These are phyloP conservation scores for Cyberlindnera euphorbiae DNA, from an alignment of 805 yeast species.

Conservation along the genomic window DNA sequence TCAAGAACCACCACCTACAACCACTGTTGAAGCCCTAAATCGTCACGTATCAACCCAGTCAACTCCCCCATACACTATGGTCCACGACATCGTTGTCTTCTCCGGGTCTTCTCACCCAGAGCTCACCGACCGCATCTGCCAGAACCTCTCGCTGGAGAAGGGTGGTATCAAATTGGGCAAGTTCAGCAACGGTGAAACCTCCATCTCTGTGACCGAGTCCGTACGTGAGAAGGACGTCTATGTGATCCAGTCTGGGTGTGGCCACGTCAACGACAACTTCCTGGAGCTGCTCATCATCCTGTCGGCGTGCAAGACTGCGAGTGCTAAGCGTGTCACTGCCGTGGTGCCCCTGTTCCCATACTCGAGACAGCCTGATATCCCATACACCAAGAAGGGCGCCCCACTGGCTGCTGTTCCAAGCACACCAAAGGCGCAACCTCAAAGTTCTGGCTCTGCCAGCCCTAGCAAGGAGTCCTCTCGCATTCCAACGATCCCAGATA, in stretches of 20 bases:
- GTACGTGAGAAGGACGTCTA: conserved; percentile 96
- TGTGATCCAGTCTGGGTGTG: conserved; percentile 88
- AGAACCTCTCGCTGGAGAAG: conserved; percentile 65
- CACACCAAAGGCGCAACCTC: conserved; percentile 35
- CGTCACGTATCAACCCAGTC: background rate
- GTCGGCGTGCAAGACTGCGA: conserved; percentile 95
- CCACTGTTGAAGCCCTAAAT: background rate
- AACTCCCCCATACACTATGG: conserved; percentile 14
- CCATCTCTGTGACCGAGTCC: conserved; percentile 78
- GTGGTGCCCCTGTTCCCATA: conserved; percentile 96
- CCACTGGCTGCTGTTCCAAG: conserved; percentile 51
- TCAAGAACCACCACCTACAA: background rate
- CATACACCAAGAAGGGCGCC: conserved; percentile 73
- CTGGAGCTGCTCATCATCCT: conserved; percentile 91
- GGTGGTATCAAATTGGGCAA: conserved; percentile 63
- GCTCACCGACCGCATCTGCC: conserved; percentile 70
- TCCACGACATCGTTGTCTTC: conserved; percentile 83
- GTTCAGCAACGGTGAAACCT: conserved; percentile 90
- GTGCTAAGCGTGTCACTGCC: conserved; percentile 91
- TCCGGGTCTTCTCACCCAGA: conserved; percentile 90
- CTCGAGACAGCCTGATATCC: conserved; percentile 92
- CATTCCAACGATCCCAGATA: conserved; percentile 32
- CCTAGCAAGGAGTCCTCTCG: no score
- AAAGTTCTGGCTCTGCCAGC: background rate
- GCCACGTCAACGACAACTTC: conserved; percentile 81